Base-by-base conservation (phyloP, 176 grass and related monocot species). In the Raddia distichophylla region DNA sequence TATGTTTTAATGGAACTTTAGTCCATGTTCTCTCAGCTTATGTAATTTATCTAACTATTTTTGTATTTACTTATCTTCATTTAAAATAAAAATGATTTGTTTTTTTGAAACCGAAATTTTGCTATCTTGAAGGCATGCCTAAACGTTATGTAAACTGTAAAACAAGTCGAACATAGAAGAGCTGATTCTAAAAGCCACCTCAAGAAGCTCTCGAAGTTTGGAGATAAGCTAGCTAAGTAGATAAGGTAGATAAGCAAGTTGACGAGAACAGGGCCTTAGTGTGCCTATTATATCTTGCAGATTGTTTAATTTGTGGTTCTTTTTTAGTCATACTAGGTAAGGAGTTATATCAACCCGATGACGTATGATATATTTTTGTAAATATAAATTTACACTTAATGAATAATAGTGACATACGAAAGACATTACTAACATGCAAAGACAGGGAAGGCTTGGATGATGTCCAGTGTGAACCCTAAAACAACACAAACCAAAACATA, bases 391-490 rank as follows among this genome's bases (percentile, higher is more conserved):
- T 27, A 27, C 1, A 15, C 76, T 67, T 27, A 72, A 57, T 63
- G 50, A 58, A 71, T 66, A 62, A 51, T 45, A 50, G 65, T 73
- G 69, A 55, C n/a, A 12, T 15, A 50, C 37, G 65, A 2, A 72
- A 76, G 64, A 72, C 8, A 16, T 16, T 71, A 91, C 91, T 89
- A 72, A 99, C 96, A 80, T 78, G 80, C 49, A 61, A 71, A 20
- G 73, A 81, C 18, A 86, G 81, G 14, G 73, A 55, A 64, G 79
- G 80, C 48, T 70, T 19, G 11, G 81, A 64, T 84, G 54, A 78
- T 64, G 74, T 90, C 86, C 82, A 88, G 80, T 18, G 60, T 46
- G 82, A 83, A 91, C 72, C 84, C 93, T 99, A 82, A 33, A 67
- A 79, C 7, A 83, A 71, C 56, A 78, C 10, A 42, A 53, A 82